Conservation (phyloP, 305 asterid genomes). For the Rubia occidens region DNA sequence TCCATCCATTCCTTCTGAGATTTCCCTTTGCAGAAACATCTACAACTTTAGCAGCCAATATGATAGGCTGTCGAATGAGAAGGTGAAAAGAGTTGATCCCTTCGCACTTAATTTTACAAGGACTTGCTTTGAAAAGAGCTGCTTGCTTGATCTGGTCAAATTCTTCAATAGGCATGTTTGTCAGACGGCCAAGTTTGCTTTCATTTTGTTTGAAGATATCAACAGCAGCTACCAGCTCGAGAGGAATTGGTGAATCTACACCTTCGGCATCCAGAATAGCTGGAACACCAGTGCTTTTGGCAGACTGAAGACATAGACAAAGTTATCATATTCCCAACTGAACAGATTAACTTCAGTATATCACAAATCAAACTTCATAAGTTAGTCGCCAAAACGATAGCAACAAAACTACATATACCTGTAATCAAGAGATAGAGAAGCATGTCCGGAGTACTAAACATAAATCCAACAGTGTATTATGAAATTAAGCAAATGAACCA, state of each 20-base stretch:
- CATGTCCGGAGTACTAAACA: neutral
- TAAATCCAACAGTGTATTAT: neutral
- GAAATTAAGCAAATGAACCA: neutral
- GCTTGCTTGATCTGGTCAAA: conserved; percentile 77
- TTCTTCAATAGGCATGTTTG: conserved; percentile 66
- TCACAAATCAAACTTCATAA: neutral
- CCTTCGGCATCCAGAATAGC: conserved; percentile 96
- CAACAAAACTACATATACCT: no score
- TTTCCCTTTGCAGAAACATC: conserved; percentile 94
- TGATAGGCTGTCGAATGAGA: conserved; percentile 58
- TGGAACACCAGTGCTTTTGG: conserved; percentile 60
- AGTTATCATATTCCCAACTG: neutral
- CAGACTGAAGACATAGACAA: conserved; percentile 48
- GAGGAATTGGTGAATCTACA: conserved; percentile 67
- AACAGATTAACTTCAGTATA: neutral
- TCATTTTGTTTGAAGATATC: conserved; percentile 90
- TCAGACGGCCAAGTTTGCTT: conserved; percentile 74
- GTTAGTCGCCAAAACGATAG: neutral
- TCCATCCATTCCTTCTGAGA: conserved; percentile 57
- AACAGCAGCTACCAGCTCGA: conserved; percentile 43
- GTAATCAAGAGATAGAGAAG: neutral
- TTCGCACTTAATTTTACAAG: conserved; percentile 83
- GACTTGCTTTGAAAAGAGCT: conserved; percentile 57
- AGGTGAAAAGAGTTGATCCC: conserved; percentile 65
- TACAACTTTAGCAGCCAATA: conserved; percentile 63